phyloP scores from a whole-genome alignment of 1,139 yeast species.

The Sugiyamaella castrensis region DNA sequence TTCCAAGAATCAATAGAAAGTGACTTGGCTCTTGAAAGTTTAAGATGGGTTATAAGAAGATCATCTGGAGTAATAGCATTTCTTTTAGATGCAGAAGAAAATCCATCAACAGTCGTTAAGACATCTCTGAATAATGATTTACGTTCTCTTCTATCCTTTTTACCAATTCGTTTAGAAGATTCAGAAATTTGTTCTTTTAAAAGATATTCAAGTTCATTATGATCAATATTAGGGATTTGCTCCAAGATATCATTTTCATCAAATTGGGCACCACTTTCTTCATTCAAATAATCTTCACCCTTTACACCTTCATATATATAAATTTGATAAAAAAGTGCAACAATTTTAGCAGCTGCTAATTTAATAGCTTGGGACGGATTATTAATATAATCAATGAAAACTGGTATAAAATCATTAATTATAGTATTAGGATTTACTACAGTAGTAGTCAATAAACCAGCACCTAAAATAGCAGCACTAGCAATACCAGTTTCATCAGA shows the following conservation, averaged over 20 bases:
- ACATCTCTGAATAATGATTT: slow-evolving; percentile 65
- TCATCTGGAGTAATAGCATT: slow-evolving; percentile 37
- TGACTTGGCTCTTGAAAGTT: slow-evolving; percentile 53
- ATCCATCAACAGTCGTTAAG: slow-evolving; percentile 47
- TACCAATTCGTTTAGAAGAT: slow-evolving; percentile 55
- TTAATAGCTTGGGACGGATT: slow-evolving; percentile 27
- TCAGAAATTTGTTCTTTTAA: slow-evolving; percentile 50
- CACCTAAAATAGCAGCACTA: slow-evolving; percentile 35
- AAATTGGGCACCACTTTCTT: slow-evolving; percentile 35
- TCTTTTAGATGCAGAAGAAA: slow-evolving; percentile 45
- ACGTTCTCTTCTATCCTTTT: slow-evolving; percentile 59
- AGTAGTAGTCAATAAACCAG: slow-evolving; percentile 32
- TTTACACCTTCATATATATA: slow-evolving; percentile 44
- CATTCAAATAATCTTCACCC: slow-evolving; percentile 37
- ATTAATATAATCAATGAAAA: slow-evolving; percentile 32
- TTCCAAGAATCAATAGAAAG: slow-evolving; percentile 67
- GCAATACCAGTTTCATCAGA: slow-evolving; percentile 30
- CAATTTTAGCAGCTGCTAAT: slow-evolving; percentile 56
- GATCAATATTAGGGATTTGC: slow-evolving; percentile 56
- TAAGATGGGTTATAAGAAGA: slow-evolving; percentile 52
- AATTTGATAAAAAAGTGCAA: slow-evolving; percentile 61
- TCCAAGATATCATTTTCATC: slow-evolving; percentile 36
- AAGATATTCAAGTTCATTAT: slow-evolving; percentile 47
- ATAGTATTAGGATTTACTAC: slow-evolving; percentile 28
- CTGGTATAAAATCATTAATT: slow-evolving; percentile 32